Percentiles rank a stretch among this genome's conserved stretches.
These are phyloP conservation scores for Trametes polyzona DNA, from an alignment of 1,284 basidiomycete species.

Conservation along the genomic window DNA sequence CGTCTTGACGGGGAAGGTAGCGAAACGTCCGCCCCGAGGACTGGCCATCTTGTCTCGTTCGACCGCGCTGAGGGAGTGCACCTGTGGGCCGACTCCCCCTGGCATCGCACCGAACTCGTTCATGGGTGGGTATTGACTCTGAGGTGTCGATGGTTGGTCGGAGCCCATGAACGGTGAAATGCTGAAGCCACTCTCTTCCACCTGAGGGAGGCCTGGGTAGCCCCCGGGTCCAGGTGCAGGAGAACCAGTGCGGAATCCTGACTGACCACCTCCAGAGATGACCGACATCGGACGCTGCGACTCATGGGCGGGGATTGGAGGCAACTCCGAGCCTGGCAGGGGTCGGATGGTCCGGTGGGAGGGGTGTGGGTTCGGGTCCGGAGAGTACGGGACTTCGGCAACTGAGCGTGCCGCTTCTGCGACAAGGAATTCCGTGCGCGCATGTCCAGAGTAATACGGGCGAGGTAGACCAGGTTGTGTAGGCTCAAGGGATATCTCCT, in stretches of 20 bases:
- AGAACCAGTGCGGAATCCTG: neutral
- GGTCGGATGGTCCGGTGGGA: slow-evolving; percentile 23
- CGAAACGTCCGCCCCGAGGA: slow-evolving; percentile 48
- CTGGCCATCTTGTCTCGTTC: slow-evolving; percentile 18
- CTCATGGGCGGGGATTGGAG: slow-evolving; percentile 10
- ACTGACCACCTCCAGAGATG: slow-evolving; percentile 2
- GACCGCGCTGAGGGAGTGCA: slow-evolving; percentile 27
- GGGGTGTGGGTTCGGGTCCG: slow-evolving; percentile 41
- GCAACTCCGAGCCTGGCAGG: slow-evolving; percentile 17
- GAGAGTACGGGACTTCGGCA: slow-evolving; percentile 56
- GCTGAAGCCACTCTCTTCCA: slow-evolving; percentile 20
- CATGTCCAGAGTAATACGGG: slow-evolving; percentile 69
- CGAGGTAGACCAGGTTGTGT: slow-evolving; percentile 85
- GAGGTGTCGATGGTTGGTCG: slow-evolving; percentile 7
- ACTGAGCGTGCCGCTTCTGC: slow-evolving; percentile 67
- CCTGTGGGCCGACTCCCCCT: slow-evolving; percentile 17
- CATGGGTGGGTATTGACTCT: slow-evolving; percentile 7
- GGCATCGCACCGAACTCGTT: slow-evolving; percentile 34
- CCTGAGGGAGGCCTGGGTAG: slow-evolving; percentile 22
- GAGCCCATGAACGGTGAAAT: slow-evolving; percentile 15
- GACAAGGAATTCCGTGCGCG: slow-evolving; percentile 63
- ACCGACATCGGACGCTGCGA: slow-evolving; percentile 11
- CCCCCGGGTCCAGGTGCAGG: slow-evolving; percentile 2
- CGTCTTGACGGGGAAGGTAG: slow-evolving; percentile 56
- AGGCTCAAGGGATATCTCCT: slow-evolving; percentile 82